phyloP scores from a whole-genome alignment of 495 filamentous ascomycete genomes.

The Aspergillus hancockii region DNA sequence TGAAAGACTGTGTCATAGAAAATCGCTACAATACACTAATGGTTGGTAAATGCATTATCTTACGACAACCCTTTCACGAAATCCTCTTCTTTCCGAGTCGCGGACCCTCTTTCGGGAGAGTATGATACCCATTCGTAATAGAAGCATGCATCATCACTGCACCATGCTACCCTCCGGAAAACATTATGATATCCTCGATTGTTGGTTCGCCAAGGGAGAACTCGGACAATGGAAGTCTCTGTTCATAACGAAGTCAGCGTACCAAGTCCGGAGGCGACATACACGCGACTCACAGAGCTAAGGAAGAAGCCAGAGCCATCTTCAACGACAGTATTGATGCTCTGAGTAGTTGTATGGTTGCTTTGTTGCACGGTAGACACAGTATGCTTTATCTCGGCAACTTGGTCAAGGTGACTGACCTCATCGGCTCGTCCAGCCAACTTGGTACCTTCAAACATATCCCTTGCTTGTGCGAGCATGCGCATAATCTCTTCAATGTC shows the following conservation, averaged over 20 bases:
- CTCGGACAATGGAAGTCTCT: conserved; percentile 1
- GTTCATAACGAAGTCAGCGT: neutral
- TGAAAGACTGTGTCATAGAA: too few species aligned
- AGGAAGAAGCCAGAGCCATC: neutral
- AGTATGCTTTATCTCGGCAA: neutral
- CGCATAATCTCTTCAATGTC: too few species aligned
- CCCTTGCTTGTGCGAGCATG: neutral
- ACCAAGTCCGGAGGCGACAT: neutral
- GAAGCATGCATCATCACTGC: too few species aligned
- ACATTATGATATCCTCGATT: neutral
- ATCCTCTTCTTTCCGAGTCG: too few species aligned
- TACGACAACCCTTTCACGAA: too few species aligned
- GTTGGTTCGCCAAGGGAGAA: neutral
- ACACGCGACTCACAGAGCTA: neutral
- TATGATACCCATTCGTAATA: too few species aligned
- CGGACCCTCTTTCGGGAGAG: too few species aligned
- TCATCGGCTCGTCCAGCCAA: neutral
- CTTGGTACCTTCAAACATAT: conserved; percentile 1
- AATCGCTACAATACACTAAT: too few species aligned
- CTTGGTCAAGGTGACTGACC: neutral
- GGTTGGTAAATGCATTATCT: too few species aligned
- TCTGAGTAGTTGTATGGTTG: neutral
- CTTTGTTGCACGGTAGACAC: neutral
- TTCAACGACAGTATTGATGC: neutral
- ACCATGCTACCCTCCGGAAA: neutral